Evolutionary conservation across 2,329 filamentous ascomycete genomes (phyloP).

Genomic region (Fusarium goolgardi): DNA sequence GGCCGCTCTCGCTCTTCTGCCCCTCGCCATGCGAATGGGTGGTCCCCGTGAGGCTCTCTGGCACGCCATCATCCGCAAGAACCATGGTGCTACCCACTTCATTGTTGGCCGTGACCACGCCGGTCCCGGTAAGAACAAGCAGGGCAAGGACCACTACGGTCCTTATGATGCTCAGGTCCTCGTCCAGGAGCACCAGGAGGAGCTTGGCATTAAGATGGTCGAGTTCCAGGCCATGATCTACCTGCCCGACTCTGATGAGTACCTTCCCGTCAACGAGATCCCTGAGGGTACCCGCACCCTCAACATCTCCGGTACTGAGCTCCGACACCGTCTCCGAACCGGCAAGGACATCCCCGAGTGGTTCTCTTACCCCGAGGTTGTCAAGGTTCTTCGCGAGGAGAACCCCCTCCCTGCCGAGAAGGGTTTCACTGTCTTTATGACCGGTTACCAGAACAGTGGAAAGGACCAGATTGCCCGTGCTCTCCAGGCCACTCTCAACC

Average conservation of each 20-base stretch:
- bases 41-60: constrained; percentile 98
- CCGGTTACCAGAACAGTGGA: constrained; percentile 94
- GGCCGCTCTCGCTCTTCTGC: constrained; percentile 94
- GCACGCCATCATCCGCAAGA: constrained; percentile 99
- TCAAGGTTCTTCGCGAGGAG: constrained; percentile 94
- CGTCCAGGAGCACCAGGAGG: constrained; percentile 94
- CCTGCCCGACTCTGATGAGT: constrained; percentile 96
- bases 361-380: constrained; percentile 99
- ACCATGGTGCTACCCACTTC: constrained; percentile 98
- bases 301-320: constrained; percentile 89
- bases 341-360: constrained; percentile 97
- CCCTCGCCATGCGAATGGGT: constrained; percentile 98
- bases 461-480: constrained; percentile 97
- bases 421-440: constrained; percentile 98
- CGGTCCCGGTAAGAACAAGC: constrained; percentile 97
- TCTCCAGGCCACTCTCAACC: constrained; percentile 96
- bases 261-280: constrained; percentile 92
- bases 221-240: constrained; percentile 99
- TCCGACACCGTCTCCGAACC: constrained; percentile 88
- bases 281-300: constrained; percentile 83
- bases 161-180: constrained; percentile 97
- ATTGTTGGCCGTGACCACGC: constrained; percentile 99
- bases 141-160: constrained; percentile 96
- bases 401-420: constrained; percentile 91
- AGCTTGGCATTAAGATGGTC: constrained; percentile 98